These are phyloP conservation scores for Lyophyllum atratum DNA, from an alignment of 768 basidiomycete species.

Conservation along the genomic window DNA sequence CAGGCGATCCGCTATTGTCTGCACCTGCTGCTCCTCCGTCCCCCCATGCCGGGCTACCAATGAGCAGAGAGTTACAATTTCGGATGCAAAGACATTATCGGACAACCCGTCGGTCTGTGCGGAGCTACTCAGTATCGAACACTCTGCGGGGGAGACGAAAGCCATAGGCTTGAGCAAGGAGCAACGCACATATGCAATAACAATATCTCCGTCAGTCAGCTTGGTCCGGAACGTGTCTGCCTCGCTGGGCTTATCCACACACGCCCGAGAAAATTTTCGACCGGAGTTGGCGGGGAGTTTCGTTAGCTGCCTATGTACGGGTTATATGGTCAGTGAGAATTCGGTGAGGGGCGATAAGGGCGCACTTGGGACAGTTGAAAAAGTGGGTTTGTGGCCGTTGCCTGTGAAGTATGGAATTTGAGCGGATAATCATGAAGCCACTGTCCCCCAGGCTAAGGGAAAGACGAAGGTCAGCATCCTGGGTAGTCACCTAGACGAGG, in stretches of 20 bases:
- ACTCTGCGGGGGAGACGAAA: neutral
- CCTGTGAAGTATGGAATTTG: slow-evolving; percentile 61
- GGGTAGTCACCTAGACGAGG: neutral
- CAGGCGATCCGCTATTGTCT: slow-evolving; percentile 71
- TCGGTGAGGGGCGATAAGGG: slow-evolving; percentile 14
- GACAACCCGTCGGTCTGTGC: slow-evolving; percentile 55
- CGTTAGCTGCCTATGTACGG: slow-evolving; percentile 48
- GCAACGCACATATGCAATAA: slow-evolving; percentile 46
- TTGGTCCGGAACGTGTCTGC: slow-evolving; percentile 46
- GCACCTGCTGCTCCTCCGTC: slow-evolving; percentile 62
- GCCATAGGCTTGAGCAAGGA: neutral
- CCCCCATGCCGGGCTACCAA: slow-evolving; percentile 58
- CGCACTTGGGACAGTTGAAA: slow-evolving; percentile 58
- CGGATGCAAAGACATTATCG: slow-evolving; percentile 67
- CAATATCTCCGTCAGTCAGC: slow-evolving; percentile 52
- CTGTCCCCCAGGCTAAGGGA: slow-evolving; percentile 72
- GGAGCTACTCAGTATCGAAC: neutral
- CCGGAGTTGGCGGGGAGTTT: slow-evolving; percentile 49
- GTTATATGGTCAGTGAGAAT: slow-evolving; percentile 15
- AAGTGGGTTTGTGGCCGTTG: slow-evolving; percentile 52
- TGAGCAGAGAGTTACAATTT: slow-evolving; percentile 70
- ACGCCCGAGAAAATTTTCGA: slow-evolving; percentile 49
- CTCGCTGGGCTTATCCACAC: slow-evolving; percentile 52
- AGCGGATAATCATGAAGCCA: slow-evolving; percentile 71
- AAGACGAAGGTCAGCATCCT: neutral